phyloP scores from a whole-genome alignment of 116 monocot species.

The Phalaenopsis hybrid region DNA sequence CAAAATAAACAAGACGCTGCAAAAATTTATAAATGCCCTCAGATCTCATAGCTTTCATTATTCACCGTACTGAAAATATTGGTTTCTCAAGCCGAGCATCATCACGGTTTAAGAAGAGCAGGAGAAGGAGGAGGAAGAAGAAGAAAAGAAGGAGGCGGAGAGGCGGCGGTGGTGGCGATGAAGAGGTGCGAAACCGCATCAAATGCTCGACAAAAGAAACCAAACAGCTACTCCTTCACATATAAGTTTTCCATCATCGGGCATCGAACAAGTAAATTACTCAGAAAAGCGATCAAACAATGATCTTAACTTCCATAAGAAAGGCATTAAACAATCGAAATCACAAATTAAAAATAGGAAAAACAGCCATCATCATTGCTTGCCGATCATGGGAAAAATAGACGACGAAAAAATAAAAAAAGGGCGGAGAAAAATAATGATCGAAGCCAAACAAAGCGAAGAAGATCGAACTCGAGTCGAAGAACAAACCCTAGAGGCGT shows the following conservation, averaged over 20 bases:
- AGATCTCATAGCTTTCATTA: constrained; percentile 4
- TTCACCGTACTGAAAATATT: constrained; percentile 1
- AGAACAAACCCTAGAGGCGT: too few relatives aligned
- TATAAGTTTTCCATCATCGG: constrained; percentile 19
- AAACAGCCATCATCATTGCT: too few relatives aligned
- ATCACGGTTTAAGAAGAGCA: neutral
- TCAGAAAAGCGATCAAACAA: too few relatives aligned
- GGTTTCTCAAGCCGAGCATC: neutral
- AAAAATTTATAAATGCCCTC: constrained; percentile 1
- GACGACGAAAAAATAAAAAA: too few relatives aligned
- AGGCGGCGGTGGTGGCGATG: neutral
- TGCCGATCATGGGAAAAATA: too few relatives aligned
- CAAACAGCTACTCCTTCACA: constrained; percentile 6
- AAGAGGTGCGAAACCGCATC: neutral
- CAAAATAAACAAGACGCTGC: neutral
- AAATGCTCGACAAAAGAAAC: constrained; percentile 16
- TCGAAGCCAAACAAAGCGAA: too few relatives aligned
- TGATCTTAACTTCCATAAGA: too few relatives aligned
- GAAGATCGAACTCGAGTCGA: too few relatives aligned
- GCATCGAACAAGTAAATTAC: neutral
- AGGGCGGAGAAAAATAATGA: too few relatives aligned
- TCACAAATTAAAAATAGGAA: too few relatives aligned
- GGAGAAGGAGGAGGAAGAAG: neutral
- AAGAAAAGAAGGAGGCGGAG: neutral
- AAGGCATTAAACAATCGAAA: too few relatives aligned